A percentile compares a stretch with the other conserved stretches of the same genome.
These are phyloP conservation scores for Trypanosoma rangeli DNA, from an alignment of 208 protist species.

Conservation along the genomic window DNA sequence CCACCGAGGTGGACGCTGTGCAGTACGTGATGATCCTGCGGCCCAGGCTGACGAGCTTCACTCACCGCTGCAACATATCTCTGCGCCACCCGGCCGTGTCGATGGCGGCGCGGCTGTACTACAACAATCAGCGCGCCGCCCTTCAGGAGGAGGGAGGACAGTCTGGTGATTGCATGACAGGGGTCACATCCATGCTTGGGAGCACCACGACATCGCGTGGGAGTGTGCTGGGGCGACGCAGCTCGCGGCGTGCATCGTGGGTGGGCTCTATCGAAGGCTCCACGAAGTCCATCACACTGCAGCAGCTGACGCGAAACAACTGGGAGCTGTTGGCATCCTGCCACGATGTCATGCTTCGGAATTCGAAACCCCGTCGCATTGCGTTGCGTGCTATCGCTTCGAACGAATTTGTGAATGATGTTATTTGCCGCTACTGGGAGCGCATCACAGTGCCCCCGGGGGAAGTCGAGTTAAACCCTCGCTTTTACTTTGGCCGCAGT, in stretches of 20 bases:
- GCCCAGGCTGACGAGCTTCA: constrained; percentile 67
- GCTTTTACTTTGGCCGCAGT: not conserved
- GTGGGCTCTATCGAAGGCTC: not conserved
- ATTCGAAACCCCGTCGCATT: constrained; percentile 26
- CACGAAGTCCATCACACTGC: constrained; percentile 8
- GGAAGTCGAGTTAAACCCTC: not conserved
- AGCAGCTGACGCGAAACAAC: constrained; percentile 30
- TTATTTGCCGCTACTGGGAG: constrained; percentile 83
- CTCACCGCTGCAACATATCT: constrained; percentile 64
- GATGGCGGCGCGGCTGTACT: constrained; percentile 77
- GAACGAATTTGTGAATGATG: constrained; percentile 63
- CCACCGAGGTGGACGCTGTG: constrained; percentile 48
- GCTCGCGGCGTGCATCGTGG: not conserved
- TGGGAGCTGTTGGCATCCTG: constrained; percentile 69
- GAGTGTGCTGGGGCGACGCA: not conserved
- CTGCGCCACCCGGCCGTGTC: constrained; percentile 81
- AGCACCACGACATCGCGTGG: not conserved
- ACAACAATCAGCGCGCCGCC: constrained; percentile 34
- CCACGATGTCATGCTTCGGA: constrained; percentile 63
- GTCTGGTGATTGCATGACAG: not conserved
- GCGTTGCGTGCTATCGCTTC: constrained; percentile 33
- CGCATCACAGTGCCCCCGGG: constrained; percentile 64
- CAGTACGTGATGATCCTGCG: constrained; percentile 74
- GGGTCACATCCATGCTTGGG: not conserved
- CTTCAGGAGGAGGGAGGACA: constrained; percentile 10